Conservation (phyloP, 306 rosid genomes). For the Phaseolus lunatus region DNA sequence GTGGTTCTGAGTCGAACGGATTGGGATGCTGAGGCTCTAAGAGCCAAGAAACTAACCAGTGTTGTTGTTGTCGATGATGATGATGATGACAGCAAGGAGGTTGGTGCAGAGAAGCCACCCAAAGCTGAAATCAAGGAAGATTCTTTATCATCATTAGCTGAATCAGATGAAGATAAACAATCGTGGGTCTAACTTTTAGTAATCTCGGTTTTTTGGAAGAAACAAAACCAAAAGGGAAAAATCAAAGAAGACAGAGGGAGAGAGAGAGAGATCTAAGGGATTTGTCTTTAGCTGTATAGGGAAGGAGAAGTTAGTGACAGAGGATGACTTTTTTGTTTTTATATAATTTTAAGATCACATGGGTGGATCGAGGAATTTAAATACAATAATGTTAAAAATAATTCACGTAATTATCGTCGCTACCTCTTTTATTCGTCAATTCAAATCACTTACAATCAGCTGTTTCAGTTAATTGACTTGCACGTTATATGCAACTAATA, state of each 20-base stretch:
- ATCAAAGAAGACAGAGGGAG: not conserved
- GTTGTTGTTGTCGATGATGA: conserved; percentile 43
- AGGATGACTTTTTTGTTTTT: conserved; percentile 33
- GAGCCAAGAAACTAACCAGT: conserved; percentile 65
- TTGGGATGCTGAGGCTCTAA: conserved; percentile 74
- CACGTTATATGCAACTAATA: conserved; percentile 21
- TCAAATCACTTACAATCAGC: not conserved
- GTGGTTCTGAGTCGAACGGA: conserved; percentile 69
- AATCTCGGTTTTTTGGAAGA: conserved; percentile 27
- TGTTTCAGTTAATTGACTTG: not conserved
- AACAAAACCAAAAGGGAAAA: conserved; percentile 27
- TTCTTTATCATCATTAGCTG: conserved; percentile 47
- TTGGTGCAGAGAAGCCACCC: conserved; percentile 44
- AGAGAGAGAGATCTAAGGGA: not conserved
- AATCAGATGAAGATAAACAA: conserved; percentile 47
- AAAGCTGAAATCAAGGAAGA: conserved; percentile 58
- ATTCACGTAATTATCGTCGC: conserved; percentile 12
- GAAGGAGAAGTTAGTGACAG: conserved; percentile 38
- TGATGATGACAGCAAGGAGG: conserved; percentile 52
- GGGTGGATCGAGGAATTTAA: conserved; percentile 36
- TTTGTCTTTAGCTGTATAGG: conserved; percentile 54
- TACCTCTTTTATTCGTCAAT: not conserved
- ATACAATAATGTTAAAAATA: conserved; percentile 20
- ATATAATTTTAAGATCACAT: not conserved
- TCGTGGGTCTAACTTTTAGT: conserved; percentile 59